Percentiles rank a stretch among this genome's conserved stretches.
Conservation (phyloP, 495 filamentous ascomycete species). For the Halenospora varia region DNA sequence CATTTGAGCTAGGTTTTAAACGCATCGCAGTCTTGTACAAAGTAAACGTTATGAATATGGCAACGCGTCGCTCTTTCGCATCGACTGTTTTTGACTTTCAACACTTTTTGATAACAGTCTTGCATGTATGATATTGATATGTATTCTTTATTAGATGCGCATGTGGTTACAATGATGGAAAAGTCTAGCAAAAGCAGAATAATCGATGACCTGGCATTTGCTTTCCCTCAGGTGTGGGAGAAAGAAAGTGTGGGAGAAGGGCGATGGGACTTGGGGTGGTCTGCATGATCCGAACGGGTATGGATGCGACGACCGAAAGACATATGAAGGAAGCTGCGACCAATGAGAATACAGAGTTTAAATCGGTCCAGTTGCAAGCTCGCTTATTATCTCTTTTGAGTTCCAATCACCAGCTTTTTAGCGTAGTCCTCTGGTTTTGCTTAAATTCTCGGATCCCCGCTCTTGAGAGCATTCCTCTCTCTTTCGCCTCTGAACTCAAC, state of each 20-base stretch:
- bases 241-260: constrained; percentile 6
- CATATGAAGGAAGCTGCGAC: no score
- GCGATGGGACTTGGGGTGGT: not conserved
- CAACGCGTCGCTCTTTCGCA: not conserved
- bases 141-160: not conserved
- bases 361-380: not conserved
- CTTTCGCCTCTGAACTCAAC: not conserved
- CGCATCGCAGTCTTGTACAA: not conserved
- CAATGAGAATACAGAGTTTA: not conserved
- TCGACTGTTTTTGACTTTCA: not conserved
- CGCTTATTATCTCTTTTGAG: not conserved
- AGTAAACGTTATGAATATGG: not conserved
- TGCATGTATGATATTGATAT: not conserved
- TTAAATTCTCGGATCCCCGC: not conserved
- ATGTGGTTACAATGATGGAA: not conserved
- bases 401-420: not conserved
- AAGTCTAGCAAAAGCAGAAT: not conserved
- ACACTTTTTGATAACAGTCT: not conserved
- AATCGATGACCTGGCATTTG: constrained; percentile 5
- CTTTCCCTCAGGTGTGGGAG: constrained; percentile 8
- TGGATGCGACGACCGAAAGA: no score
- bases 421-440: not conserved
- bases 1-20: not conserved
- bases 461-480: not conserved
- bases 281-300: not conserved